These are phyloP conservation scores for Eucalyptus marginata DNA, from an alignment of 345 rosid species.

Conservation along the genomic window DNA sequence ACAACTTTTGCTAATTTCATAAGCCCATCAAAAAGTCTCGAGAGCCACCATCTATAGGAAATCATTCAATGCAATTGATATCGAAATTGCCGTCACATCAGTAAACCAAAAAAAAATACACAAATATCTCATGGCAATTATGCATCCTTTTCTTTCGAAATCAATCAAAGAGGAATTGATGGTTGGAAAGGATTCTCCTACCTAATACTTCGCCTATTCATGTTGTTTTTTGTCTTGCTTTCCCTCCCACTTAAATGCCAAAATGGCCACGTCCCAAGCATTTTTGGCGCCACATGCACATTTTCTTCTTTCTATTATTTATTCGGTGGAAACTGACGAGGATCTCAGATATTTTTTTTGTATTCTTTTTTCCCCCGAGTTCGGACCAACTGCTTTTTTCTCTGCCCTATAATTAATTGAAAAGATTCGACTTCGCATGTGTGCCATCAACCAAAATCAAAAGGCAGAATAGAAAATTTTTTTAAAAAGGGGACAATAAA, in stretches of 20 bases:
- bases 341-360: not conserved
- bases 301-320: not conserved
- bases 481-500: not conserved
- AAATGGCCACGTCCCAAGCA: not conserved
- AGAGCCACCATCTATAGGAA: accelerated
- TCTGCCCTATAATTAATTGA: not conserved
- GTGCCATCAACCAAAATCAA: not conserved
- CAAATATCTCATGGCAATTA: not conserved
- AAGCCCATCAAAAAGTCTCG: not conserved
- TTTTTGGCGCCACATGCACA: not conserved
- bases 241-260: not conserved
- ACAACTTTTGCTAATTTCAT: not conserved
- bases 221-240: not conserved
- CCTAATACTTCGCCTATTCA: not conserved
- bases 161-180: too few relatives aligned
- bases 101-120: accelerated
- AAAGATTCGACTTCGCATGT: not conserved
- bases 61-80: accelerated
- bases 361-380: not conserved
- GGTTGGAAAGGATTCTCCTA: not conserved
- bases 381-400: not conserved
- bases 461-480: not conserved
- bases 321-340: not conserved
- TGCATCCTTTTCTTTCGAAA: not conserved
- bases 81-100: not conserved